Conservation (phyloP, 1,284 basidiomycete species). For the Xanthoconium separans region DNA sequence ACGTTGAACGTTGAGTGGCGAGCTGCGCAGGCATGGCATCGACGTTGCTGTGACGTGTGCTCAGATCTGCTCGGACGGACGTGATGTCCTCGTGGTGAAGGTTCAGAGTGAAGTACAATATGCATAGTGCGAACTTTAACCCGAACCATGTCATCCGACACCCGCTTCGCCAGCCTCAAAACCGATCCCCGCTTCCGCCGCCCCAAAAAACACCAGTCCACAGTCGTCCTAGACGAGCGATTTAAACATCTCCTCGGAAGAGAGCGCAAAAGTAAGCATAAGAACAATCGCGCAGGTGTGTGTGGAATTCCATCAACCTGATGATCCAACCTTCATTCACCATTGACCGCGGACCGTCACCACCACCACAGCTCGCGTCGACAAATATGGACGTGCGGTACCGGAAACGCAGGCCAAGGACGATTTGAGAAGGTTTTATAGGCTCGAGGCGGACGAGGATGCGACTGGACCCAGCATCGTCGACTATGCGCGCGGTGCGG, state of each 20-base stretch:
- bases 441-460: constrained; percentile 52
- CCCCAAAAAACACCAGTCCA: constrained; percentile 77
- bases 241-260: constrained; percentile 81
- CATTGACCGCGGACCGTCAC: not conserved
- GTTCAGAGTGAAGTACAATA: no score
- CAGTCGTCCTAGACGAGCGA: constrained; percentile 91
- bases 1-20: no score
- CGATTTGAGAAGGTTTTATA: constrained; percentile 82
- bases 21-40: no score
- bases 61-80: no score
- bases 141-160: constrained; percentile 57
- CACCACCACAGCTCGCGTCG: constrained; percentile 58
- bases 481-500: constrained; percentile 92
- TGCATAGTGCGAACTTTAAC: no score
- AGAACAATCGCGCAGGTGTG: constrained; percentile 42
- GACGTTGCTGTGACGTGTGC: no score
- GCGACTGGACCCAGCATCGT: constrained; percentile 39
- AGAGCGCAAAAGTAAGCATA: constrained; percentile 40
- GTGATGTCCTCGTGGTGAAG: no score
- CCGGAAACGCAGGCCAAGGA: constrained; percentile 70
- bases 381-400: constrained; percentile 90
- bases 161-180: constrained; percentile 84
- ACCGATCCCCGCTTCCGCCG: constrained; percentile 92
- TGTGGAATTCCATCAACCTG: not conserved
- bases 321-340: no score